Evolutionary conservation across 106 monocot species (phyloP).

Genomic region (Posidonia australis): DNA sequence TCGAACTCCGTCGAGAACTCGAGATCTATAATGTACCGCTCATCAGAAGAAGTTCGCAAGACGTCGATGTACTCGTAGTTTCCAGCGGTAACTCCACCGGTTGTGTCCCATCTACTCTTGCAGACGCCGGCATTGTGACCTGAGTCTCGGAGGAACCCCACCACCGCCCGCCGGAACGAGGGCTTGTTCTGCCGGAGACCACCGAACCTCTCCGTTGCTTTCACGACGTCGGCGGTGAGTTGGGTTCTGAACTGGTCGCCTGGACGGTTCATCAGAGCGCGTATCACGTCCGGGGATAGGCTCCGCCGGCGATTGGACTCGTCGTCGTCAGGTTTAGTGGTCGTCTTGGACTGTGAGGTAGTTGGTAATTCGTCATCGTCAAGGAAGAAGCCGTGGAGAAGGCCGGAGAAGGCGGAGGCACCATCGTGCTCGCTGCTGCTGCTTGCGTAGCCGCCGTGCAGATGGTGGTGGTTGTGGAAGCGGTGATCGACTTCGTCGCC

Average conservation of each 20-base stretch:
- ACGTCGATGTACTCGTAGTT: constrained; percentile 11
- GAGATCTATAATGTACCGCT: constrained; percentile 52
- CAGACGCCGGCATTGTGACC: constrained; percentile 78
- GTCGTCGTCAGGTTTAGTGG: too few species aligned
- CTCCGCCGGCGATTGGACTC: too few species aligned
- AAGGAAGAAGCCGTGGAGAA: background rate
- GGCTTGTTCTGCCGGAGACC: constrained; percentile 4
- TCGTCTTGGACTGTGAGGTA: too few species aligned
- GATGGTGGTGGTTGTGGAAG: background rate
- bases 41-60: background rate
- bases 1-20: constrained; percentile 51
- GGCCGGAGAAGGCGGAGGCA: background rate
- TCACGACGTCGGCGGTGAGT: constrained; percentile 1
- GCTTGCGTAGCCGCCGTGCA: background rate
- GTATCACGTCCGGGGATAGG: background rate
- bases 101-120: constrained; percentile 56
- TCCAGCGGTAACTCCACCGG: constrained; percentile 4
- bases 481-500: background rate
- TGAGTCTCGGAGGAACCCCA: constrained; percentile 15
- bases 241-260: background rate
- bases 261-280: background rate
- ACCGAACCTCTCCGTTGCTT: constrained; percentile 8
- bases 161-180: constrained; percentile 38
- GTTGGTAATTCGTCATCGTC: background rate
- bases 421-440: constrained; percentile 1